Percentiles rank a stretch among this genome's conserved stretches.
These are phyloP conservation scores for Otatea glauca DNA, from an alignment of 176 grass and related monocot genomes.

Conservation along the genomic window DNA sequence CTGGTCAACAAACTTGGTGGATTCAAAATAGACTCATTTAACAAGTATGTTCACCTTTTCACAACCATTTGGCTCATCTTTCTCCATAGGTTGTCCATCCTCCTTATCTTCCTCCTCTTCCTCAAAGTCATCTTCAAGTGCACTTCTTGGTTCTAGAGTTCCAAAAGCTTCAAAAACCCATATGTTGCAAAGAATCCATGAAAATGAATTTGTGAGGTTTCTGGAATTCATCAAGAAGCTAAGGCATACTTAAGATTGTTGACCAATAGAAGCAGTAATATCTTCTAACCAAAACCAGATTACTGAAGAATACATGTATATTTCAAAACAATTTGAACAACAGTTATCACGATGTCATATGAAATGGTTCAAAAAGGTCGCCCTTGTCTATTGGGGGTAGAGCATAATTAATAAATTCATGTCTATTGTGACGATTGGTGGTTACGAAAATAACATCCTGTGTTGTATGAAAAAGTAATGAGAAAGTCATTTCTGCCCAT, in stretches of 20 bases:
- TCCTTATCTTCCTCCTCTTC: conserved; percentile 96
- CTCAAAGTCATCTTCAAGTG: conserved; percentile 98
- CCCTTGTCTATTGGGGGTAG: no score
- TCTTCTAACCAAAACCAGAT: background rate
- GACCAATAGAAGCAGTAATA: background rate
- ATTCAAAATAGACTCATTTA: background rate
- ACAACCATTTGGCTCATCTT: conserved; percentile 55
- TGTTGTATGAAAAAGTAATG: no score
- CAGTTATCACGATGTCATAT: background rate
- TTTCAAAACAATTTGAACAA: background rate
- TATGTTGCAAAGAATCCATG: conserved; percentile 41
- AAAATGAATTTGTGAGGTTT: conserved; percentile 25
- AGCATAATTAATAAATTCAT: no score
- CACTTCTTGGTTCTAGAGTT: conserved; percentile 86
- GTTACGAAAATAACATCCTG: no score
- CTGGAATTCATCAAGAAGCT: background rate
- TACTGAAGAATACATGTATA: background rate
- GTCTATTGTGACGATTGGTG: no score
- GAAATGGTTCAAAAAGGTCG: no score
- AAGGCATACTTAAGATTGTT: background rate
- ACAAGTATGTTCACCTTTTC: conserved; percentile 55
- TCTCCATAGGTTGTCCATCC: conserved; percentile 68
- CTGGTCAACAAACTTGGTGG: background rate
- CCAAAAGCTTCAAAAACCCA: conserved; percentile 84
- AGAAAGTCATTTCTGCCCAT: no score